Conservation (phyloP, 305 asterid genomes). For the Andrographis paniculata region DNA sequence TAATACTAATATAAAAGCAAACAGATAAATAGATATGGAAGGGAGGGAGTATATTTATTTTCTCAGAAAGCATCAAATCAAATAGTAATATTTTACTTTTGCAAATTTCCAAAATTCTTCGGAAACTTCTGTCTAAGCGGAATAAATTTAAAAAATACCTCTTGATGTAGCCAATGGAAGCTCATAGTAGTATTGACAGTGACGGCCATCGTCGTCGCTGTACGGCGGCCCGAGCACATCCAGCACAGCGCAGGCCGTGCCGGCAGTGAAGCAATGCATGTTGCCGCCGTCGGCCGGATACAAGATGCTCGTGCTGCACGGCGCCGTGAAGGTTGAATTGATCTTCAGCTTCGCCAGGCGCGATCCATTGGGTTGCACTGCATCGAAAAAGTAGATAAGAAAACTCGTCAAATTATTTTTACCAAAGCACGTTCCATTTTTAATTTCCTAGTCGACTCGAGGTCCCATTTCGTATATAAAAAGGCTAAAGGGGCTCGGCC, state of each 20-base stretch:
- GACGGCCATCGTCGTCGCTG: conserved; percentile 73
- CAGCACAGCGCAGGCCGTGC: conserved; percentile 69
- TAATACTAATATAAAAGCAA: too few relatives aligned
- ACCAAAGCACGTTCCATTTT: too few relatives aligned
- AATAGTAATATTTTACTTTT: too few relatives aligned
- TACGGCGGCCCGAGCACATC: conserved; percentile 95
- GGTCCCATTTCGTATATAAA: too few relatives aligned
- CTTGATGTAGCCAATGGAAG: conserved; percentile 35
- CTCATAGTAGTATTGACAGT: conserved; percentile 64
- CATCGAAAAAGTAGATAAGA: neutral
- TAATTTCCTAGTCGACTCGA: too few relatives aligned
- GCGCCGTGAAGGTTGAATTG: conserved; percentile 48
- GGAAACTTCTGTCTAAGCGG: neutral
- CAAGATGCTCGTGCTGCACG: conserved; percentile 53
- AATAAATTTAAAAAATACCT: conserved; percentile 40
- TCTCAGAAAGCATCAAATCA: too few relatives aligned
- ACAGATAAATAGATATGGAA: too few relatives aligned
- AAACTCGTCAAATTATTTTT: neutral
- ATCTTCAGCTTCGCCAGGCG: conserved; percentile 59
- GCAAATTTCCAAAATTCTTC: too few relatives aligned
- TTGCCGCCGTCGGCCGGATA: conserved; percentile 82
- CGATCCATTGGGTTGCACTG: conserved; percentile 15
- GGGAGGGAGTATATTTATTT: too few relatives aligned
- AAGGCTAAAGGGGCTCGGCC: too few relatives aligned
- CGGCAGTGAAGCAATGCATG: conserved; percentile 78